Conservation (phyloP, 1,139 yeast species). For the Pneumocystis jirovecii region DNA sequence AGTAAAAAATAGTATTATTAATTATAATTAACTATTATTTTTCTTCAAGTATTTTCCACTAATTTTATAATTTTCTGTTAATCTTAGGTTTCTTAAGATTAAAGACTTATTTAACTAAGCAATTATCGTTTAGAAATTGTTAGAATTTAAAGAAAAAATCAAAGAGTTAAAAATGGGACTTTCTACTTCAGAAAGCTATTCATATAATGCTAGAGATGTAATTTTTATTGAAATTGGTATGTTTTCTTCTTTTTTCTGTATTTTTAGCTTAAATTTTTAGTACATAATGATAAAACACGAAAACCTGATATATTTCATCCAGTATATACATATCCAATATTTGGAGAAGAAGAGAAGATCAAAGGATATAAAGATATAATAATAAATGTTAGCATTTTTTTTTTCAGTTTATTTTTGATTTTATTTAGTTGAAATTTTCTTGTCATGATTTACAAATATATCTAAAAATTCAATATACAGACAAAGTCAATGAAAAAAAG, state of each 20-base stretch:
- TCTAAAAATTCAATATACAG: constrained; percentile 41
- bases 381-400: constrained; percentile 17
- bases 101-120: background rate
- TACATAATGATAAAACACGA: background rate
- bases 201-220: background rate
- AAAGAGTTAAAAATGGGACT: background rate
- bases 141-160: background rate
- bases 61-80: too few relatives aligned
- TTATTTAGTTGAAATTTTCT: constrained; percentile 36
- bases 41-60: too few relatives aligned
- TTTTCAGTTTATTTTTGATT: background rate
- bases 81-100: background rate
- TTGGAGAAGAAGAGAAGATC: constrained; percentile 79
- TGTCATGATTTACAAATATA: constrained; percentile 40
- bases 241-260: background rate
- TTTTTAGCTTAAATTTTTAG: background rate
- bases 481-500: constrained; percentile 31
- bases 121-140: background rate
- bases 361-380: constrained; percentile 66
- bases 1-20: too few relatives aligned
- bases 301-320: constrained; percentile 31
- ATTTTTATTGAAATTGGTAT: background rate
- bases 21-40: too few relatives aligned
- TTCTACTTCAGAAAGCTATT: background rate
- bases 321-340: constrained; percentile 75